Evolutionary conservation across 139 green algal species (phyloP).

Genomic region (Chloropicon primus): DNA sequence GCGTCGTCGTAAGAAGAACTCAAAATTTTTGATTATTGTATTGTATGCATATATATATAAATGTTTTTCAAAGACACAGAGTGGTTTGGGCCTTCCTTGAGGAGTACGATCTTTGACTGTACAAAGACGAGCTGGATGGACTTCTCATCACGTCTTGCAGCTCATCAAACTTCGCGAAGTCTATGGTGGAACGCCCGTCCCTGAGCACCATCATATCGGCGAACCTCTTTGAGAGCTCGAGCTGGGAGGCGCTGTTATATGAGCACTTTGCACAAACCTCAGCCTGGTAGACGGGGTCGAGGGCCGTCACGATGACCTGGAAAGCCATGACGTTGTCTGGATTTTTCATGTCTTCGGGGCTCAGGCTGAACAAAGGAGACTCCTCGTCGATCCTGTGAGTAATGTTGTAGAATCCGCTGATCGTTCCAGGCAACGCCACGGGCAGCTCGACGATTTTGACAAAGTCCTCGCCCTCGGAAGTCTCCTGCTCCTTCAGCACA

Average conservation of each 20-base stretch:
- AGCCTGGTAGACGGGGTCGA: not conserved
- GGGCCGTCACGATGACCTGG: not conserved
- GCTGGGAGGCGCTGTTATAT: not conserved
- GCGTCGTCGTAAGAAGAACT: too few relatives aligned
- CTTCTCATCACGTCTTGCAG: not conserved
- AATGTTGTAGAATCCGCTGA: not conserved
- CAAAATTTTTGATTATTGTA: too few relatives aligned
- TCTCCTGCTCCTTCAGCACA: not conserved
- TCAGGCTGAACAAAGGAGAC: not conserved
- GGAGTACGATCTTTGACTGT: not conserved
- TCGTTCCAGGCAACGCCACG: not conserved
- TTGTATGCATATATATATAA: too few relatives aligned
- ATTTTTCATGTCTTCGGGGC: too few relatives aligned
- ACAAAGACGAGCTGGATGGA: not conserved
- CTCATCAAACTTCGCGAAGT: not conserved
- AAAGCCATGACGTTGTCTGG: not conserved
- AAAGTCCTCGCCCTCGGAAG: slow-evolving; percentile 1
- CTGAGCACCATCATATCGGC: not conserved
- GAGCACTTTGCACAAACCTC: not conserved
- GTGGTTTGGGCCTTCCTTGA: not conserved
- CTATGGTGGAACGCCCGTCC: not conserved
- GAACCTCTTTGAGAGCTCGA: not conserved
- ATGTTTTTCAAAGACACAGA: not conserved
- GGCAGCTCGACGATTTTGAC: not conserved
- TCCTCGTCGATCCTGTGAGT: slow-evolving; percentile 1